Percentiles rank a stretch among this genome's conserved stretches.
Conservation (phyloP, 2,329 filamentous ascomycete species). For the Sarocladium oryzae region DNA sequence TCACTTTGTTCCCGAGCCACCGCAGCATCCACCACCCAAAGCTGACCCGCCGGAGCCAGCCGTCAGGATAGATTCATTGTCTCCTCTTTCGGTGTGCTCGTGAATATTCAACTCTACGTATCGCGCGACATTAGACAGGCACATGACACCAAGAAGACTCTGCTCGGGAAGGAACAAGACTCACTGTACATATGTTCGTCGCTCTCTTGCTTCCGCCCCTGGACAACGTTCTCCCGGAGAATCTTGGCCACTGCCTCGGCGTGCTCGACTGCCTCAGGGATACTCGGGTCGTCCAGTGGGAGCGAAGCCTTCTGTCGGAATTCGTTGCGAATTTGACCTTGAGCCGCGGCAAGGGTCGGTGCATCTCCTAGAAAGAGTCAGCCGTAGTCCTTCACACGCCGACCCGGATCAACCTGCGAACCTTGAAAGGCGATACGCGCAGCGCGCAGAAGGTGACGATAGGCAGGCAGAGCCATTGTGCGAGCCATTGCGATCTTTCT, state of each 20-base stretch:
- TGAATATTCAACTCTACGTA: conserved; percentile 76
- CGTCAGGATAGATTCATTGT: conserved; percentile 85
- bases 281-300: conserved; percentile 46
- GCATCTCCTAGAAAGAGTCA: conserved; percentile 54
- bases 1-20: conserved; percentile 16
- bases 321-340: conserved; percentile 60
- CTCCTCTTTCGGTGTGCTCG: conserved; percentile 80
- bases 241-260: conserved; percentile 79
- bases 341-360: conserved; percentile 62
- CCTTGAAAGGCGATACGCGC: conserved; percentile 78
- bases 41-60: conserved; percentile 29
- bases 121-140: not conserved
- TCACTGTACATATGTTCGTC: conserved; percentile 51
- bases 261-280: conserved; percentile 62
- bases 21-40: conserved; percentile 26
- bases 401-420: conserved; percentile 27
- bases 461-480: conserved; percentile 65
- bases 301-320: conserved; percentile 65
- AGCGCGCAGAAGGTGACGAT: conserved; percentile 75
- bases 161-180: conserved; percentile 29
- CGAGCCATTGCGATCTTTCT: not conserved
- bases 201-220: conserved; percentile 54
- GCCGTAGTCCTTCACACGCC: not conserved
- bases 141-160: too few relatives aligned
- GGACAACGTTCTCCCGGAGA: conserved; percentile 78